phyloP scores from a whole-genome alignment of 2,329 filamentous ascomycete genomes.

The Knoxdaviesia capensis region DNA sequence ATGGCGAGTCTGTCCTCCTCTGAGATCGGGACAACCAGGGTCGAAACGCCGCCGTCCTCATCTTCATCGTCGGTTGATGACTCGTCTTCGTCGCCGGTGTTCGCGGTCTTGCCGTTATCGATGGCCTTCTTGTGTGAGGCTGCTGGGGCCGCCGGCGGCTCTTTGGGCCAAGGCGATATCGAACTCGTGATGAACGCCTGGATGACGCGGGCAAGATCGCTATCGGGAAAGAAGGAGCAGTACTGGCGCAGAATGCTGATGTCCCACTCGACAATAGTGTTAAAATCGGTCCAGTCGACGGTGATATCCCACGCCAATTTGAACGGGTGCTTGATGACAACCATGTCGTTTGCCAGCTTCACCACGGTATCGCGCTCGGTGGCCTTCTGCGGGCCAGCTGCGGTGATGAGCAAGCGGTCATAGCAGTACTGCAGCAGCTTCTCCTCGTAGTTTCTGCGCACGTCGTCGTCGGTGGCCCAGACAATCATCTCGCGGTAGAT shows the following conservation, averaged over 20 bases:
- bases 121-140: no score
- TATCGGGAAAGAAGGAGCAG: slow-evolving; percentile 63
- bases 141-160: not conserved
- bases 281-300: slow-evolving; percentile 72
- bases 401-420: slow-evolving; percentile 53
- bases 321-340: slow-evolving; percentile 85
- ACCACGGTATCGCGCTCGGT: slow-evolving; percentile 52
- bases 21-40: slow-evolving; percentile 36
- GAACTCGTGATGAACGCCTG: slow-evolving; percentile 66
- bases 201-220: slow-evolving; percentile 64
- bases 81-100: slow-evolving; percentile 23
- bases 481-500: slow-evolving; percentile 72
- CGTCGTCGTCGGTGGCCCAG: slow-evolving; percentile 74
- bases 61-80: slow-evolving; percentile 31
- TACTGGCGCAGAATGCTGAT: slow-evolving; percentile 61
- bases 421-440: slow-evolving; percentile 68
- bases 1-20: slow-evolving; percentile 64
- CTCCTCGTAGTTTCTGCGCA: slow-evolving; percentile 72
- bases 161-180: slow-evolving; percentile 57
- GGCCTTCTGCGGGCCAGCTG: slow-evolving; percentile 41
- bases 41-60: slow-evolving; percentile 33
- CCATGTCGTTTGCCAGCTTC: slow-evolving; percentile 74
- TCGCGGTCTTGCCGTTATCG: slow-evolving; percentile 7
- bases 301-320: slow-evolving; percentile 79
- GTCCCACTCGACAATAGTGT: slow-evolving; percentile 59